These are phyloP conservation scores for Arachis monticola DNA, from an alignment of 331 rosid genomes.

Conservation along the genomic window DNA sequence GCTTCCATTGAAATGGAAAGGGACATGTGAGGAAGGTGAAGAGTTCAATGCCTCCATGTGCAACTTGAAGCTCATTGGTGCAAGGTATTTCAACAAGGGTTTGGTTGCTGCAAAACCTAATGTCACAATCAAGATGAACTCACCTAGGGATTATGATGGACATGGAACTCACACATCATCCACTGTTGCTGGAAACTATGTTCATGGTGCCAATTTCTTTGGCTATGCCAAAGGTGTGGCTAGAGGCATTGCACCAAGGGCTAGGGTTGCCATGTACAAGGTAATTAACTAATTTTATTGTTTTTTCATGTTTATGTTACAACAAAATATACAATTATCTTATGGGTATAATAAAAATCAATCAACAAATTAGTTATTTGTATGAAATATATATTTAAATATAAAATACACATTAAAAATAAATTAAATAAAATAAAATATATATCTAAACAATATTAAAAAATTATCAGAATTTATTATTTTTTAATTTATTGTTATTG, in stretches of 20 bases:
- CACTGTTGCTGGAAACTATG: slow-evolving; percentile 50
- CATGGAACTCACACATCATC: slow-evolving; percentile 56
- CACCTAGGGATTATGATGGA: slow-evolving; percentile 44
- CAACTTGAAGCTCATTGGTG: slow-evolving; percentile 56
- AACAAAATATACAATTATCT: no score
- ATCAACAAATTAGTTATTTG: no score
- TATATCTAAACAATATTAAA: no score
- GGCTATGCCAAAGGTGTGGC: slow-evolving; percentile 53
- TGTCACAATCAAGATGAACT: slow-evolving; percentile 43
- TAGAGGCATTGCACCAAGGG: slow-evolving; percentile 52
- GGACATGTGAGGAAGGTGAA: slow-evolving; percentile 52
- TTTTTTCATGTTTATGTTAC: no score
- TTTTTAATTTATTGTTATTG: no score
- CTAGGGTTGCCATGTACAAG: slow-evolving; percentile 52
- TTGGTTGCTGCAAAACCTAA: slow-evolving; percentile 27
- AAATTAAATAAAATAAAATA: no score
- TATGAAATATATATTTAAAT: no score
- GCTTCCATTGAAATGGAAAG: slow-evolving; percentile 47
- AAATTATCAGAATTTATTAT: no score
- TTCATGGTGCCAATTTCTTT: slow-evolving; percentile 42
- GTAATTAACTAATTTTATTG: not conserved
- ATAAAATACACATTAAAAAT: no score
- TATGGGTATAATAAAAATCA: no score
- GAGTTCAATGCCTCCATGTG: slow-evolving; percentile 51
- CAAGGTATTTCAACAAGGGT: slow-evolving; percentile 53